Evolutionary conservation across 2,329 filamentous ascomycete genomes (phyloP).

Genomic region (Venturia pyrina): DNA sequence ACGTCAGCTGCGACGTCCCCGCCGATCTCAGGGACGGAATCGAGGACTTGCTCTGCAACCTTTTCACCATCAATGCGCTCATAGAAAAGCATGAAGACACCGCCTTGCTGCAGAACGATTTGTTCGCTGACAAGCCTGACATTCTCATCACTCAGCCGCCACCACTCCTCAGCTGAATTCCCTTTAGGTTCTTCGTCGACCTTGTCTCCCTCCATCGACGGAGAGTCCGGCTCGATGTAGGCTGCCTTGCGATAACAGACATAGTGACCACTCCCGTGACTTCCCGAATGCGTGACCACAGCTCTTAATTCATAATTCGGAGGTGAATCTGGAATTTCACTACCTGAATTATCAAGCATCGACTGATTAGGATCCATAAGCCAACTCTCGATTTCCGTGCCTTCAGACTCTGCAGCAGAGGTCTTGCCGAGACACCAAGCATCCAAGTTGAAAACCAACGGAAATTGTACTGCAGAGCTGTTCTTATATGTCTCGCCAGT

Average conservation of each 20-base stretch:
- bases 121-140: conserved; percentile 66
- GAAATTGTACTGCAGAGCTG: conserved; percentile 67
- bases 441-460: conserved; percentile 61
- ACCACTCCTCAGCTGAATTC: conserved; percentile 57
- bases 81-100: conserved; percentile 97
- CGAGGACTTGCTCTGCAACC: not conserved
- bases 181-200: conserved; percentile 18
- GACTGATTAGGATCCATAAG: conserved; percentile 56
- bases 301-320: conserved; percentile 63
- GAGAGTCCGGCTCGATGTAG: conserved; percentile 9
- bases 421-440: conserved; percentile 67
- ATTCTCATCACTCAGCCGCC: conserved; percentile 81
- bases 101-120: conserved; percentile 62
- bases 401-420: conserved; percentile 19
- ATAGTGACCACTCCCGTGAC: conserved; percentile 93
- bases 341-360: conserved; percentile 51
- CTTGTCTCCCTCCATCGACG: conserved; percentile 17
- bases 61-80: conserved; percentile 37
- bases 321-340: conserved; percentile 28
- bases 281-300: conserved; percentile 78
- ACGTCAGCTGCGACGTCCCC: not conserved
- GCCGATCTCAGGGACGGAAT: not conserved
- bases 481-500: conserved; percentile 80
- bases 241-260: conserved; percentile 68
- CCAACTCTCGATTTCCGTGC: conserved; percentile 41